Base-by-base conservation (phyloP, 2,329 filamentous ascomycete species). In the Parascedosporium putredinis region DNA sequence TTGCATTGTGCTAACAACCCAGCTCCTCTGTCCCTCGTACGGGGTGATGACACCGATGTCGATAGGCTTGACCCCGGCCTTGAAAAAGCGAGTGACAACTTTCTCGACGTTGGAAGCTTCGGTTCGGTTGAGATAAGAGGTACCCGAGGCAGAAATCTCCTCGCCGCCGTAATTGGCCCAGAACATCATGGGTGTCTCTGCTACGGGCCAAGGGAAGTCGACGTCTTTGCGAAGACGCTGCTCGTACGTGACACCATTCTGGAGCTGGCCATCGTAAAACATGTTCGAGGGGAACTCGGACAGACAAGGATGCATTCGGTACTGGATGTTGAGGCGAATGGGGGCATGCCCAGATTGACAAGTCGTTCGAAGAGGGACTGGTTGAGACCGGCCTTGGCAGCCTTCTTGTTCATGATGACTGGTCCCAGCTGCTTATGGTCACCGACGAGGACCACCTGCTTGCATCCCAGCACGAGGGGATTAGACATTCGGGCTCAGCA, bases 371-470 rank as follows among this genome's bases (percentile, higher is more conserved):
- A 98, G 8, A 98, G 75, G n/a, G 91, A 97, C 67, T 97, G 93
- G 68, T 97, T 96, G 14, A 98, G 75, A 53, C 93, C 93, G 50
- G 93, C 93, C 69, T 97, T 97, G 54, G 93, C 93, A 12, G 93
- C 93, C 69, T 97, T 97, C 77, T 98, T 98, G 76, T 98, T 98
- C 91, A 98, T 98, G 63, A 98, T 97, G 59, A 98, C 93, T 1
- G 93, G 93, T 0, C 93, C 93, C 56, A 98, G 80, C 65, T 98
- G 93, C 67, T 97, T 94, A 68, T 98, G 93, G 62, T 98, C 93
- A 62, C 93, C 93, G 38, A 98, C 93, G 31, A 98, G 78, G n/a
- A 98, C 93, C 46, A 96, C 89, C 66, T 98, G 93, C 71, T 98
- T 98, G 74, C 93, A 98, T 47, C 93, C 93, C 20, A 98, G 76